Base-by-base conservation (phyloP, 176 grass and related monocot species). In the Alopecurus myosuroides region DNA sequence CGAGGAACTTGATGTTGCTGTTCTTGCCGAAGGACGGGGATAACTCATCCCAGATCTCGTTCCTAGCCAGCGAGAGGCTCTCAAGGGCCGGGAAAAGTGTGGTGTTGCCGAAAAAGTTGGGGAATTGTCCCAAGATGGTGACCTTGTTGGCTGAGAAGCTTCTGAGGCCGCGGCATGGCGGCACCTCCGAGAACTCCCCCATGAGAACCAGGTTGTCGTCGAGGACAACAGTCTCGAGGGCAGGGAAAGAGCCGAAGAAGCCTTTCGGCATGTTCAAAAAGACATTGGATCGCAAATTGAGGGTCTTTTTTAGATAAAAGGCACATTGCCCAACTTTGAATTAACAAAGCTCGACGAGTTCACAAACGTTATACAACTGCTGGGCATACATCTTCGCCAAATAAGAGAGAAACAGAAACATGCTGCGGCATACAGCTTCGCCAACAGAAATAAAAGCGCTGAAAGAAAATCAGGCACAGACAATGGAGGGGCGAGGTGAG, bases 1-100 rank as follows among this genome's bases (percentile, higher is more conserved):
- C 80, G 5, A 82, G 80, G 80, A 71, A 82, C 34, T 70, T 82
- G 19, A 71, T 82, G 5, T 55, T 67, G 65, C 34, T 82, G 40
- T 64, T 31, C 2, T 64, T 20, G 4, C 39, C 39, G 2, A 30
- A 64, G 13, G 9, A 29, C 2, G 1, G 1, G 28, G 15, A 5
- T 29, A 79, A 0, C 26, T 0, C 8, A 3, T 4, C 4, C 1
- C 0, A 0, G 56, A 80, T 9, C 26, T n/a, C 1, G 58, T 65
- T 80, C 58, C 58, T 33, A 0, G 25, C 37, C 5, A 80, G 11
- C 26, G 58, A 80, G 22, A 80, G 2, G 18, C 77, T 65, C 77
- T 65, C 58, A 3, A 80, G 77, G 4, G 1, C 39, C 5, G 77
- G 77, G 58, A 80, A 80, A 11, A 65, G 26, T 28, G n/a, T 46